Percentiles rank a stretch among this genome's conserved stretches.
phyloP scores from a whole-genome alignment of 1,139 yeast genomes.

The Sugiyamaella grinbergsii region DNA sequence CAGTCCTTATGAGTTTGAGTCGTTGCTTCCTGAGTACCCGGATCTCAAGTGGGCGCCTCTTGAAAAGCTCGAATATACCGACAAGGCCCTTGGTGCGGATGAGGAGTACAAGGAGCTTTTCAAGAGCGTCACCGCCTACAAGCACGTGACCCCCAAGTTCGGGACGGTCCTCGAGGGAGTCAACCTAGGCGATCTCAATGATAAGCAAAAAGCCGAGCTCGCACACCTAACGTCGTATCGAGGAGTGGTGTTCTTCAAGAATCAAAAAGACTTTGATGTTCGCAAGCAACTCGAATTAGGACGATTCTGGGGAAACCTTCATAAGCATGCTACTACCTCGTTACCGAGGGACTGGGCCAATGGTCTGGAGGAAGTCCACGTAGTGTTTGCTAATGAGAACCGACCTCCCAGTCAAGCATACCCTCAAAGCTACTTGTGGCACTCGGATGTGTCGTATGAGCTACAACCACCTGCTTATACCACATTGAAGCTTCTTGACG shows the following conservation, averaged over 20 bases:
- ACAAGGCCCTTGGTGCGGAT: constrained; percentile 50
- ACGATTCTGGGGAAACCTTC: constrained; percentile 65
- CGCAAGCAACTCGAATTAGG: constrained; percentile 62
- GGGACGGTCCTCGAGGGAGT: constrained; percentile 65
- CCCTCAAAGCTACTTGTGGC: constrained; percentile 50
- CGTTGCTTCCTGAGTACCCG: constrained; percentile 40
- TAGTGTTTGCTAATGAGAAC: constrained; percentile 48
- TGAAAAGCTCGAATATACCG: constrained; percentile 31
- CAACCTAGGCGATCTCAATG: constrained; percentile 56
- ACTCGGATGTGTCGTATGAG: constrained; percentile 71
- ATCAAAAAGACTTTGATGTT: constrained; percentile 49
- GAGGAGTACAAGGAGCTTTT: constrained; percentile 55
- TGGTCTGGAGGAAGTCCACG: constrained; percentile 48
- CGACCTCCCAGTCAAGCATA: constrained; percentile 37
- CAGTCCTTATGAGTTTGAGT: constrained; percentile 34
- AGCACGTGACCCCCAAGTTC: constrained; percentile 59
- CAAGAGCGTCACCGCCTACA: constrained; percentile 46
- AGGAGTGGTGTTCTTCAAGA: constrained; percentile 68
- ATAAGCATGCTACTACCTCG: constrained; percentile 74
- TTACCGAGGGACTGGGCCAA: constrained; percentile 52
- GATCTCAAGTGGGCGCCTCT: constrained; percentile 38
- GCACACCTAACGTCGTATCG: constrained; percentile 65
- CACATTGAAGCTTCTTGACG: constrained; percentile 59
- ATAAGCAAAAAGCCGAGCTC: constrained; percentile 61
- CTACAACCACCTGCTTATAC: constrained; percentile 71